Percentiles rank a stretch among this genome's conserved stretches.
Conservation (phyloP, 2,329 filamentous ascomycete species). For the Thielaviopsis musarum region DNA sequence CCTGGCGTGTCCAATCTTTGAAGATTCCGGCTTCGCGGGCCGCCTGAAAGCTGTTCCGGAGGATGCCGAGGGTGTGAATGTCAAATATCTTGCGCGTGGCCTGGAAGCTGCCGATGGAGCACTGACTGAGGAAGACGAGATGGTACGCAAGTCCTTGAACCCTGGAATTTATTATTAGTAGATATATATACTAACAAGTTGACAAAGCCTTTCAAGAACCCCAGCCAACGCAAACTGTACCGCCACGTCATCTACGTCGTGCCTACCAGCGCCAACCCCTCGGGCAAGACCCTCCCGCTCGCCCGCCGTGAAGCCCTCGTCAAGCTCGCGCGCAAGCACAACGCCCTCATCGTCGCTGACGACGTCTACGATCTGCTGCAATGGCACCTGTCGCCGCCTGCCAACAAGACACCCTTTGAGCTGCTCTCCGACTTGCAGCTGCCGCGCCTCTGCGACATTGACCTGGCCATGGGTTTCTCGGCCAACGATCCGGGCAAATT, state of each 20-base stretch:
- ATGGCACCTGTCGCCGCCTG: slow-evolving; percentile 38
- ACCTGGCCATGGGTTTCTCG: slow-evolving; percentile 44
- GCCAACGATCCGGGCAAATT: slow-evolving; percentile 34
- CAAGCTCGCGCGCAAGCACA: slow-evolving; percentile 55
- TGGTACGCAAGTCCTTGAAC: not conserved
- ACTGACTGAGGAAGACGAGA: slow-evolving; percentile 12
- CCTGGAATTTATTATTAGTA: not conserved
- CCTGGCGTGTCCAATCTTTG: slow-evolving; percentile 70
- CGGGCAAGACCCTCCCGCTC: slow-evolving; percentile 64
- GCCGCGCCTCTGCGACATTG: slow-evolving; percentile 65
- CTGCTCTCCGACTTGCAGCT: slow-evolving; percentile 33
- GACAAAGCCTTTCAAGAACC: slow-evolving; percentile 33
- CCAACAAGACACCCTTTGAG: slow-evolving; percentile 1
- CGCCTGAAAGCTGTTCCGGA: slow-evolving; percentile 56
- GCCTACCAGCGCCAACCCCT: slow-evolving; percentile 79
- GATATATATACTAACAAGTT: not conserved
- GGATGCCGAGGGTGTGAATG: slow-evolving; percentile 59
- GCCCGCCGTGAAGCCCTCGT: slow-evolving; percentile 51
- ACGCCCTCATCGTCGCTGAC: slow-evolving; percentile 73
- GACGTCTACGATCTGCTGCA: slow-evolving; percentile 91
- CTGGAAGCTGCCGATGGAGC: slow-evolving; percentile 18
- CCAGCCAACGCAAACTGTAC: slow-evolving; percentile 57
- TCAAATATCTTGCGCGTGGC: slow-evolving; percentile 26
- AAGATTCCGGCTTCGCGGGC: slow-evolving; percentile 57
- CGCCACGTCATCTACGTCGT: slow-evolving; percentile 78